Percentiles rank a stretch among this genome's conserved stretches.
phyloP scores from a whole-genome alignment of 2,329 filamentous ascomycete species.

The Chrysoporthe puriensis region DNA sequence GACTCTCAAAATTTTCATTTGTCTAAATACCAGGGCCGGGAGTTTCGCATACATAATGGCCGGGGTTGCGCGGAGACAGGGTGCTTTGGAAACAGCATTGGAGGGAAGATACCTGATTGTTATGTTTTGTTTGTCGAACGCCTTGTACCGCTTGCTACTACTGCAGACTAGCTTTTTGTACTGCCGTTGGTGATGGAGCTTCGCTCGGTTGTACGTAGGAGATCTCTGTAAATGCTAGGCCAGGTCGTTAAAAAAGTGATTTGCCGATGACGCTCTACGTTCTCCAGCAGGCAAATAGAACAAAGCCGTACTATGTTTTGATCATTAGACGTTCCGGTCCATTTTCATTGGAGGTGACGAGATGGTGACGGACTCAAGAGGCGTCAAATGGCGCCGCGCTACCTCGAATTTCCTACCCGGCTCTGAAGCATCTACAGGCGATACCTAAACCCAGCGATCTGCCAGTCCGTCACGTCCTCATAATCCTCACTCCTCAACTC shows the following conservation, averaged over 20 bases:
- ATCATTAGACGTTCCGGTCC: not conserved
- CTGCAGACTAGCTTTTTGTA: not conserved
- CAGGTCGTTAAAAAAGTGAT: no score
- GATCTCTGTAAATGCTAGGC: not conserved
- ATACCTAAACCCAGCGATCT: slow-evolving; percentile 62
- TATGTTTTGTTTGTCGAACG: not conserved
- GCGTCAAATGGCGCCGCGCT: not conserved
- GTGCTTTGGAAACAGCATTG: not conserved
- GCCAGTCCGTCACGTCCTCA: slow-evolving; percentile 64
- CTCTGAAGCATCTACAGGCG: slow-evolving; percentile 35
- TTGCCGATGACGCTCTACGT: not conserved
- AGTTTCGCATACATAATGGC: slow-evolving; percentile 9
- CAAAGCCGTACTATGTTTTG: not conserved
- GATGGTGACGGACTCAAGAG: not conserved
- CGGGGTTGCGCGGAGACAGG: not conserved
- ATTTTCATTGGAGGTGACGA: not conserved
- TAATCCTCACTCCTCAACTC: slow-evolving; percentile 51
- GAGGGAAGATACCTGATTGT: slow-evolving; percentile 11
- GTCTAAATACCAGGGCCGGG: not conserved
- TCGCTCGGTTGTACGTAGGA: not conserved
- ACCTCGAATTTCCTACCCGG: not conserved
- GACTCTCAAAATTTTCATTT: not conserved
- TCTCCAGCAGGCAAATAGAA: not conserved
- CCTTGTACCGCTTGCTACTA: not conserved
- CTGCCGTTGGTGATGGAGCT: not conserved